Evolutionary conservation across 371 early-diverging fungal species (phyloP).

Genomic region (Choanephora cucurbitarum): DNA sequence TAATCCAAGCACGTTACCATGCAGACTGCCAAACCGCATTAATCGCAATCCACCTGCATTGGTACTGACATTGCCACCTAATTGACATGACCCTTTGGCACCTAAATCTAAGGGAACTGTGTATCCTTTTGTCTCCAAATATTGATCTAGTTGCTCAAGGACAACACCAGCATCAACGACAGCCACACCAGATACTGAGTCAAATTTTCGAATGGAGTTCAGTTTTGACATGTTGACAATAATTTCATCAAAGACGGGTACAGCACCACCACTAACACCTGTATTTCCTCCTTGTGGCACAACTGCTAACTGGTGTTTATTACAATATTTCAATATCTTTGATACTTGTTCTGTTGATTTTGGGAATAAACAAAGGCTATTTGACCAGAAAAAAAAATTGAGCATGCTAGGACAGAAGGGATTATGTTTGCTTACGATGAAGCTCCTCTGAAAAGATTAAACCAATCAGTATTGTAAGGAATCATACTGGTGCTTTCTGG

Average conservation of each 20-base stretch:
- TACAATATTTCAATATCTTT: constrained; percentile 84
- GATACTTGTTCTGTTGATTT: constrained; percentile 82
- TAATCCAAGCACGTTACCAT: constrained; percentile 87
- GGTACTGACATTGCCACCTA: constrained; percentile 96
- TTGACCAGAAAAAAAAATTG: background rate
- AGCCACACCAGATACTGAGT: constrained; percentile 78
- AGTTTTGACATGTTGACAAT: constrained; percentile 76
- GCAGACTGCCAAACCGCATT: constrained; percentile 89
- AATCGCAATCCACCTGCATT: constrained; percentile 95
- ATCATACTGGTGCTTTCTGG: constrained; percentile 12
- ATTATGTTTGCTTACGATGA: constrained; percentile 41
- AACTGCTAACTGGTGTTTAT: constrained; percentile 77
- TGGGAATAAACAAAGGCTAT: constrained; percentile 67
- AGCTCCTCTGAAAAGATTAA: constrained; percentile 79
- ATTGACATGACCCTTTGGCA: constrained; percentile 82
- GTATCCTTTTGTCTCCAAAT: constrained; percentile 74
- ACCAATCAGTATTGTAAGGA: constrained; percentile 72
- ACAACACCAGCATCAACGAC: constrained; percentile 90
- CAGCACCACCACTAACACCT: constrained; percentile 64
- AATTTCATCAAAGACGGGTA: constrained; percentile 92
- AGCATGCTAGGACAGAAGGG: no score
- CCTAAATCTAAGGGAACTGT: constrained; percentile 90
- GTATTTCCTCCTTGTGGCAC: constrained; percentile 98
- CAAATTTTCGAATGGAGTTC: constrained; percentile 78
- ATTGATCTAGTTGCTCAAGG: constrained; percentile 80